Conservation (phyloP, 208 protist species). For the Herpetomonas tarakana region DNA sequence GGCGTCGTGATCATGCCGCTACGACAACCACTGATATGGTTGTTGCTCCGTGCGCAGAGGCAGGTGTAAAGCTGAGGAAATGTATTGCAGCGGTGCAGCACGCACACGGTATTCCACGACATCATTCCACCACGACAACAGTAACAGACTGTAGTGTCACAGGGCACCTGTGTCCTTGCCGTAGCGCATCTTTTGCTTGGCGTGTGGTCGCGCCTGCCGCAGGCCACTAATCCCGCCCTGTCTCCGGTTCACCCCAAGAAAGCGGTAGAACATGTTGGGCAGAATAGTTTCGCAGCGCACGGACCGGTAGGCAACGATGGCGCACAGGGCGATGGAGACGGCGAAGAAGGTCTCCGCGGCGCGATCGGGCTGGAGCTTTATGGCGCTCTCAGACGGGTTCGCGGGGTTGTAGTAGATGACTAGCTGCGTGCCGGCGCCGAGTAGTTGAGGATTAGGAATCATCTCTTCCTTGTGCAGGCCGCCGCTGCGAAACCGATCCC, state of each 20-base stretch:
- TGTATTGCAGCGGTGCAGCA: too few species aligned
- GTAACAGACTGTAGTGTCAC: too few species aligned
- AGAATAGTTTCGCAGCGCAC: constrained; percentile 92
- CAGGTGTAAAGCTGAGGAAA: too few species aligned
- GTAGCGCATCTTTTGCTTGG: constrained; percentile 82
- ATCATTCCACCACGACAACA: too few species aligned
- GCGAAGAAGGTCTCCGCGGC: constrained; percentile 70
- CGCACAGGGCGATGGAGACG: constrained; percentile 51
- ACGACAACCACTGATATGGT: too few species aligned
- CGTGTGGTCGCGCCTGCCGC: constrained; percentile 56
- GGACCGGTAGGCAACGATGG: constrained; percentile 74
- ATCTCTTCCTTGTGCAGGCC: constrained; percentile 85
- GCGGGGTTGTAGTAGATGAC: constrained; percentile 89
- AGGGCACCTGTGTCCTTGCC: constrained; percentile 69
- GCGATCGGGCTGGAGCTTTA: constrained; percentile 83
- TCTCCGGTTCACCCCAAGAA: constrained; percentile 72
- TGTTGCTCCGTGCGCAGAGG: too few species aligned
- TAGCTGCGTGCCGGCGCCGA: constrained; percentile 84
- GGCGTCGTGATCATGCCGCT: too few species aligned
- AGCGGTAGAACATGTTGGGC: constrained; percentile 91
- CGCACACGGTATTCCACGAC: too few species aligned
- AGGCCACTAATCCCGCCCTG: constrained; percentile 71
- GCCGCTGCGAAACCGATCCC: constrained; percentile 82
- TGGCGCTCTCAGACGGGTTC: constrained; percentile 76
- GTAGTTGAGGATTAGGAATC: constrained; percentile 71